These are phyloP conservation scores for Candida rishiriensis DNA, from an alignment of 805 yeast species.

Conservation along the genomic window DNA sequence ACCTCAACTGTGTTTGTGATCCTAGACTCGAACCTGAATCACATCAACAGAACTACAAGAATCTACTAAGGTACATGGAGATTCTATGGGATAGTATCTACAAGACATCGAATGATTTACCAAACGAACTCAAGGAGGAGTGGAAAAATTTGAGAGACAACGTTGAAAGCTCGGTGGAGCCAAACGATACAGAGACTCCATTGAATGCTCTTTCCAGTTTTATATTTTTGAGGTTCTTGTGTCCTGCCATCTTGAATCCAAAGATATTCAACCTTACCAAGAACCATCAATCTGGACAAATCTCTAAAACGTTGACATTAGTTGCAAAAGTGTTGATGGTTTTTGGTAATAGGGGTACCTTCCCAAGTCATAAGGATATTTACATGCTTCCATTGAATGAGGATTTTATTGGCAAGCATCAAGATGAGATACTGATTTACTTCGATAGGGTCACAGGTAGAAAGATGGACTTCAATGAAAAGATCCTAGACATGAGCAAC, in stretches of 20 bases:
- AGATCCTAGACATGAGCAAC: conserved; percentile 50
- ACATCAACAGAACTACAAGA: conserved; percentile 33
- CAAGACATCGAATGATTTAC: conserved; percentile 68
- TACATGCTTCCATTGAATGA: conserved; percentile 66
- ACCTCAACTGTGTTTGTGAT: conserved; percentile 73
- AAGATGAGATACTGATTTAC: conserved; percentile 58
- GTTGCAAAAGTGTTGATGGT: conserved; percentile 77
- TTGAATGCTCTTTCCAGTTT: conserved; percentile 79
- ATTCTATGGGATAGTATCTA: conserved; percentile 65
- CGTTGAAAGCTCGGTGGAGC: conserved; percentile 58
- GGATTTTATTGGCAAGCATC: conserved; percentile 54
- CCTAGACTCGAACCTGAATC: conserved; percentile 45
- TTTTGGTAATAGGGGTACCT: conserved; percentile 68
- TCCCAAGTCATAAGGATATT: conserved; percentile 80
- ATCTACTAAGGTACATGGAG: conserved; percentile 38
- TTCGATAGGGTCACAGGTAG: conserved; percentile 68
- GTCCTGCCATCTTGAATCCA: conserved; percentile 91
- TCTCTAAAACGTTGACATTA: conserved; percentile 75
- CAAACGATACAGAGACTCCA: conserved; percentile 44
- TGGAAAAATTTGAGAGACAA: conserved; percentile 58
- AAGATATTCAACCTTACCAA: conserved; percentile 71
- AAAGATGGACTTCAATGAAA: conserved; percentile 57
- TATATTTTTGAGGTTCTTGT: conserved; percentile 75
- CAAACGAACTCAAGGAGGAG: conserved; percentile 59
- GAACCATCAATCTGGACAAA: conserved; percentile 63